A percentile compares a stretch with the other conserved stretches of the same genome.
phyloP scores from a whole-genome alignment of 2,329 filamentous ascomycete genomes.

The Phialophora macrospora region DNA sequence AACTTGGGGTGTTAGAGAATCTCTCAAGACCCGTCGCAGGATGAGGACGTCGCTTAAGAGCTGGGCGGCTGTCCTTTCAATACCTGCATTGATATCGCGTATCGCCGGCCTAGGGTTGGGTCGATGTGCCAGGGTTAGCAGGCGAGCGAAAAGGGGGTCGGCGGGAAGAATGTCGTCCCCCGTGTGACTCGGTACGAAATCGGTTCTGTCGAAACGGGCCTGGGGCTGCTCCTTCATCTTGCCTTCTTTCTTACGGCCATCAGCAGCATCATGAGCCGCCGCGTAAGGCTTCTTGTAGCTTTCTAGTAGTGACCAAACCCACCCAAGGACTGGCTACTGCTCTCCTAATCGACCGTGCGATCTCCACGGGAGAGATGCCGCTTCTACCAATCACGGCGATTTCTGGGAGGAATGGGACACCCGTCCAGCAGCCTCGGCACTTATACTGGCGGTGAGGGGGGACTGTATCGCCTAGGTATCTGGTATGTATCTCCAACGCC shows the following conservation, averaged over 20 bases:
- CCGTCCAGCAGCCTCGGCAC: constrained; percentile 21
- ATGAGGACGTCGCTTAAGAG: constrained; percentile 43
- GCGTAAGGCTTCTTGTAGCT: neutral
- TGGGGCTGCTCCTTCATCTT: constrained; percentile 26
- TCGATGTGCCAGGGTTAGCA: constrained; percentile 43
- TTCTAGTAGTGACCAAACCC: neutral
- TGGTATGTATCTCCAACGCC: too few species aligned
- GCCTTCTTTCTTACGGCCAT: neutral
- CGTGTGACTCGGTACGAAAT: constrained; percentile 42
- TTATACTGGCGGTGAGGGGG: constrained; percentile 14
- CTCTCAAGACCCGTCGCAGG: constrained; percentile 40
- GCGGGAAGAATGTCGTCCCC: constrained; percentile 44
- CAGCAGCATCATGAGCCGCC: neutral
- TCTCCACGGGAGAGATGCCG: constrained; percentile 11
- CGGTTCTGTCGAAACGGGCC: constrained; percentile 35
- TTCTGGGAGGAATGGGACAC: neutral
- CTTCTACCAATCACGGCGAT: constrained; percentile 26
- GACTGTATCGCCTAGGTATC: neutral
- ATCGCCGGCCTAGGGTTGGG: constrained; percentile 40
- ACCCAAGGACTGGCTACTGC: neutral
- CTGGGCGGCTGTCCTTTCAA: constrained; percentile 45
- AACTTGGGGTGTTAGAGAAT: constrained; percentile 29
- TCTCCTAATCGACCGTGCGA: neutral
- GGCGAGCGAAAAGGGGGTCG: constrained; percentile 43
- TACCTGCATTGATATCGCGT: constrained; percentile 43